phyloP scores from a whole-genome alignment of 768 basidiomycete genomes.

The Tulasnella sp. region DNA sequence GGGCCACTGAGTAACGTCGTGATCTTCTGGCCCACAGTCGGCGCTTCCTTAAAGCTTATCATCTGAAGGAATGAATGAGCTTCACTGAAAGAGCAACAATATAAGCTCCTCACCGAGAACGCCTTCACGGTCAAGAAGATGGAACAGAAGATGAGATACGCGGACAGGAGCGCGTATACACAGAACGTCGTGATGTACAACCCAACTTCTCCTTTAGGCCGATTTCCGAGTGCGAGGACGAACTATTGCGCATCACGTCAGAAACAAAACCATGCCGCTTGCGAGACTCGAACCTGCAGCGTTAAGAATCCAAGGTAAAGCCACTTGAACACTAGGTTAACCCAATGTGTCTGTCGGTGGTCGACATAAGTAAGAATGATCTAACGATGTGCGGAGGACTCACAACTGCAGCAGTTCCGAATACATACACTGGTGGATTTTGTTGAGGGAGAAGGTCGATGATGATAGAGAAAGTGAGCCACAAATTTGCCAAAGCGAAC shows the following conservation, averaged over 20 bases:
- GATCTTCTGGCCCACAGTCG: constrained; percentile 40
- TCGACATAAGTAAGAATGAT: no score
- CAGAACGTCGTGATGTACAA: constrained; percentile 63
- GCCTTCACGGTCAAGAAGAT: constrained; percentile 71
- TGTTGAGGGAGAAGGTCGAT: constrained; percentile 64
- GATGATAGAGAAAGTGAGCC: constrained; percentile 93
- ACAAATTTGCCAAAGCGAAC: constrained; percentile 86
- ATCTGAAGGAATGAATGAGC: background rate
- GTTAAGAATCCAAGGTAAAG: constrained; percentile 75
- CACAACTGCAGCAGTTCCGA: constrained; percentile 60
- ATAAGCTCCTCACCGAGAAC: constrained; percentile 43
- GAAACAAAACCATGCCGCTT: background rate
- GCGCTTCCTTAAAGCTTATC: constrained; percentile 26
- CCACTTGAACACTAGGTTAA: constrained; percentile 75
- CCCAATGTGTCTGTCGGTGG: constrained; percentile 63
- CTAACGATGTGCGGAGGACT: constrained; percentile 24
- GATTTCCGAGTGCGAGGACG: constrained; percentile 60
- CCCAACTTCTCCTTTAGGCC: constrained; percentile 77
- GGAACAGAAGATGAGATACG: constrained; percentile 81
- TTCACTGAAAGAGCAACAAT: background rate
- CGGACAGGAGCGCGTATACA: constrained; percentile 71
- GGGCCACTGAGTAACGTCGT: constrained; percentile 57
- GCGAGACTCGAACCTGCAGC: constrained; percentile 39
- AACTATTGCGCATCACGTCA: constrained; percentile 31
- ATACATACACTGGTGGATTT: constrained; percentile 37